Evolutionary conservation across 768 basidiomycete genomes (phyloP).

Genomic region (Termitomyces sp.): DNA sequence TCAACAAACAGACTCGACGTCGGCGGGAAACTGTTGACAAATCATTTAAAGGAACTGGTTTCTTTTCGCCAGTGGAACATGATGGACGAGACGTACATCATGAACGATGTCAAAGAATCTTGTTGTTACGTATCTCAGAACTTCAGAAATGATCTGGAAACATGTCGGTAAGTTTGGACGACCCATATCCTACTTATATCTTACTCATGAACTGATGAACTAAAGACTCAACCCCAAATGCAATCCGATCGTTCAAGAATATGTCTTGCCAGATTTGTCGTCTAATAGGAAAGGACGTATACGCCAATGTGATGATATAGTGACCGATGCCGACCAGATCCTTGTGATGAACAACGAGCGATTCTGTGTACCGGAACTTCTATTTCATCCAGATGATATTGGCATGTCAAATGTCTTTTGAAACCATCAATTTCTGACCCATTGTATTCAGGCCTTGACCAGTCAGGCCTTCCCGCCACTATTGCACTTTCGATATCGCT

Average conservation of each 20-base stretch:
- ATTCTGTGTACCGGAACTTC: constrained; percentile 86
- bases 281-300: constrained; percentile 56
- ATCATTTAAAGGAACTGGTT: constrained; percentile 89
- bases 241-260: constrained; percentile 80
- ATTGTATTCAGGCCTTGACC: constrained; percentile 56
- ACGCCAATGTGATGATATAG: constrained; percentile 45
- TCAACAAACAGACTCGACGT: constrained; percentile 70
- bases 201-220: constrained; percentile 13
- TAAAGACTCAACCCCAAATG: constrained; percentile 46
- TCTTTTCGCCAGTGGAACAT: constrained; percentile 98
- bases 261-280: constrained; percentile 86
- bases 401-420: constrained; percentile 41
- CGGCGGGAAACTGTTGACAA: constrained; percentile 92
- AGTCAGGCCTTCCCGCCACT: constrained; percentile 72
- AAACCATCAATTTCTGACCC: constrained; percentile 19
- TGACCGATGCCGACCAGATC: constrained; percentile 58
- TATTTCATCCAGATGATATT: constrained; percentile 89
- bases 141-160: constrained; percentile 71
- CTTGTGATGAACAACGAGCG: constrained; percentile 88
- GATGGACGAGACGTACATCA: constrained; percentile 94
- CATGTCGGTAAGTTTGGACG: constrained; percentile 58
- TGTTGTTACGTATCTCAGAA: constrained; percentile 82
- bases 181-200: background rate
- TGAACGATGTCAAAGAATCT: constrained; percentile 88
- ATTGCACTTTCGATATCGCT: constrained; percentile 72